These are phyloP conservation scores for Hypoxylon sp. DNA, from an alignment of 2,329 filamentous ascomycete genomes.

Conservation along the genomic window DNA sequence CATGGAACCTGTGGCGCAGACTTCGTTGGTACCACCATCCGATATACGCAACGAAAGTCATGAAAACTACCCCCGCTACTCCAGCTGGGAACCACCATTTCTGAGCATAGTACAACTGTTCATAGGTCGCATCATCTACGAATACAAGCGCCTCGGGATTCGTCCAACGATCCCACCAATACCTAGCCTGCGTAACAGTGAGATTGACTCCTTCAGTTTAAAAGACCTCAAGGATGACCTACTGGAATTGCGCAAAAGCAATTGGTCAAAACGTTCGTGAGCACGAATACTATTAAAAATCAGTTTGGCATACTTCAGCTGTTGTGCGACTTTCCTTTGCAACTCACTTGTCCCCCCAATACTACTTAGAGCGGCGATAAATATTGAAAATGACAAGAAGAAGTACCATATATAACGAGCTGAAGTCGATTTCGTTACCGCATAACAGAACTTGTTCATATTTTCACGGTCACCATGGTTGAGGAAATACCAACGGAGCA, in stretches of 20 bases:
- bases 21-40: constrained; percentile 38
- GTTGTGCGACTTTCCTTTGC: too few species aligned
- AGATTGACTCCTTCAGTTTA: too few species aligned
- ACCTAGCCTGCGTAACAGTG: constrained; percentile 12
- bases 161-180: constrained; percentile 27
- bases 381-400: background rate
- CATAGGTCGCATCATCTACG: constrained; percentile 24
- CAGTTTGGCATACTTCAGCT: background rate
- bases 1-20: constrained; percentile 23
- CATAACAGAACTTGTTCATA: background rate
- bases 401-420: constrained; percentile 3
- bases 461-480: background rate
- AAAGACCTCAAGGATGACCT: background rate
- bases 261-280: constrained; percentile 18
- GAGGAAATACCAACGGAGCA: constrained; percentile 14
- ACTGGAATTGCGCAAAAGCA: constrained; percentile 25
- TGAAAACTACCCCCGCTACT: constrained; percentile 20
- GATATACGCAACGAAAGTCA: constrained; percentile 25
- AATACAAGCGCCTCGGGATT: constrained; percentile 30
- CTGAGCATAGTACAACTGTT: constrained; percentile 31
- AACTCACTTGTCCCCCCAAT: constrained; percentile 28
- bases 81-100: constrained; percentile 33
- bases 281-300: constrained; percentile 5
- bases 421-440: background rate
- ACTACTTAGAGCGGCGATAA: constrained; percentile 9